Base-by-base conservation (phyloP, 2,329 filamentous ascomycete genomes). In the Xylariales sp. region DNA sequence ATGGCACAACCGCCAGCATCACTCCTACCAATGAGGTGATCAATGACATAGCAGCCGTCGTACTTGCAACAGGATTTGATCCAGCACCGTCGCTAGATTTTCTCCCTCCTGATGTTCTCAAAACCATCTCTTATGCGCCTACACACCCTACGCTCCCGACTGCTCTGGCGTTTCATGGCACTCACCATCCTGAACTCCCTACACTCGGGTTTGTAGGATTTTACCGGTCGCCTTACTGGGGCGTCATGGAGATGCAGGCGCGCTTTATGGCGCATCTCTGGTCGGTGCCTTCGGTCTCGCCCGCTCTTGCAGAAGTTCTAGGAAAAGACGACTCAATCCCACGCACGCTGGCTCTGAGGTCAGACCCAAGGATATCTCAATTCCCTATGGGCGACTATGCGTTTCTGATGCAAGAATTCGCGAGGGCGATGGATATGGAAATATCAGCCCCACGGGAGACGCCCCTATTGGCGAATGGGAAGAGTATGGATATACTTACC, bases 371-470 rank as follows among this genome's bases (percentile, higher is more conserved):
- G 5, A 61, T 62, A 48, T 83, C 57, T 43, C 88, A 93, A 50
- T 93, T 89, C 49, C 88, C 86, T 25, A 90, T 91, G 82, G 82
- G 81, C 8, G 88, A 94, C 58, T 91, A 90, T 56, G 61, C 79
- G 6, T 90, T 81, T 43, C 61, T 91, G 11, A 82, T 91, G 70
- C 80, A 88, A 47, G 76, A 84, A 11, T 79, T 90, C 41, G 69
- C 80, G 11, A 57, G 69, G 3, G 74, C 78, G 0, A 64, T 88
- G 3, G 69, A 64, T 1, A 66, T 88, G 7, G 57, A 52, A 20
- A 71, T 63, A 20, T 54, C 47, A 13, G 54, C 47, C n/a, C 51
- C 60, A 1, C 61, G 60, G 13, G 50, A 51, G 8, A 62, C 57
- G 19, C 65, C 66, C 4, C 49, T 56, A 6, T 40, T 76, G 17